Evolutionary conservation across 768 basidiomycete species (phyloP), one percentile per base, ranked within the genome.

Genomic region (Pleurotus giganteus): DNA sequence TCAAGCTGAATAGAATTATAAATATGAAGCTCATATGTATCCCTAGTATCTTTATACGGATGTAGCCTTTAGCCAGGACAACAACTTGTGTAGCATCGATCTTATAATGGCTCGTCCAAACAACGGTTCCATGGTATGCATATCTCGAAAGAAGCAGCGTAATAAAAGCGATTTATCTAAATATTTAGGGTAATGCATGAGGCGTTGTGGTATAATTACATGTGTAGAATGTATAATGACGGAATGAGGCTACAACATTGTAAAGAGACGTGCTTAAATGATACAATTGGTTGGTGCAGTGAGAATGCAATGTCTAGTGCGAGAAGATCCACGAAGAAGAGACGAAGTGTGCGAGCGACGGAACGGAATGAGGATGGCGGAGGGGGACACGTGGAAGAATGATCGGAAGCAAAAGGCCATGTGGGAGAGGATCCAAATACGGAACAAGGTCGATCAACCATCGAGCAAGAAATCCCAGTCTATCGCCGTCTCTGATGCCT

Each of bases 381-480:
- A 58, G 46, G 31, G 36, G 50, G 36, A 58, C 47, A 50, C 37
- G 34, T 23, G 43, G 57, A 51, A 46, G 46, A 29, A 36, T 43
- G 44, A 41, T 31, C 13, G 34, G 56, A 44, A 58, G 43, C 6
- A 45, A 61, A 55, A 52, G 46, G 34, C 52, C 59, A 54, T 19
- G 59, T 43, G 45, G 28, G 23, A 26, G 42, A 41, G 34, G 51
- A 50, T 26, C 54, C 42, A 43, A 65, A 63, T 55, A 53, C 32
- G 41, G 51, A 15, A 59, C 47, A 21, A 32, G 19, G 50, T 39
- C 23, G 11, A 29, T 69, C 71, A 88, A 63, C 87, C 86, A 56
- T 89, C 86, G 45, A 91, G 76, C 55, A 91, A 71, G 68, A 87
- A 90, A 66, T 91, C 89, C 89, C 89, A 91, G 69, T 90, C 79